phyloP scores from a whole-genome alignment of 2,329 filamentous ascomycete genomes.

The Blumeria hordei region DNA sequence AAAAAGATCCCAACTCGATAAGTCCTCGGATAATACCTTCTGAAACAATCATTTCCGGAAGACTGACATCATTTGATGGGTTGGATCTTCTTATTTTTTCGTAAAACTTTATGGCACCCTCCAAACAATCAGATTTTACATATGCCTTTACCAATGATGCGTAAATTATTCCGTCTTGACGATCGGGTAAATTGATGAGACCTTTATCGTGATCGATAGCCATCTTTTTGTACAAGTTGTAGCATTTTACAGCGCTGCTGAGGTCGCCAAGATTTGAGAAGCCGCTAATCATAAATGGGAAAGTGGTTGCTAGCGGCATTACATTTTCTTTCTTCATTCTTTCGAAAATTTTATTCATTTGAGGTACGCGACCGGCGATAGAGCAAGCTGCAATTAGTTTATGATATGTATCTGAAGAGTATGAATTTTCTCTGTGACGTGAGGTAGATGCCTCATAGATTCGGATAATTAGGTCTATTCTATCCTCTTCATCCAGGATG shows the following conservation, averaged over 20 bases:
- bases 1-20: conserved; percentile 42
- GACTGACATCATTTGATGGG: conserved; percentile 29
- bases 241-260: conserved; percentile 74
- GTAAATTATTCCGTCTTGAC: conserved; percentile 67
- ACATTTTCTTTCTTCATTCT: conserved; percentile 69
- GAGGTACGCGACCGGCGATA: conserved; percentile 51
- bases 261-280: conserved; percentile 67
- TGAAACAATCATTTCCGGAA: conserved; percentile 48
- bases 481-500: conserved; percentile 22
- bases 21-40: conserved; percentile 61
- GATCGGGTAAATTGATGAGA: conserved; percentile 38
- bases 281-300: conserved; percentile 84
- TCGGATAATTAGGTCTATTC: conserved; percentile 62
- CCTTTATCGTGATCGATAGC: conserved; percentile 70
- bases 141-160: conserved; percentile 83
- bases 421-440: conserved; percentile 29
- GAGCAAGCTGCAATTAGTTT: conserved; percentile 74
- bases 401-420: conserved; percentile 65
- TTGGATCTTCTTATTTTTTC: conserved; percentile 47
- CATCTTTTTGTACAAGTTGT: conserved; percentile 77
- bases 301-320: conserved; percentile 55
- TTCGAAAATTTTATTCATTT: conserved; percentile 77
- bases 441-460: conserved; percentile 58
- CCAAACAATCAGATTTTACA: conserved; percentile 52
- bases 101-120: conserved; percentile 68